Base-by-base conservation (phyloP, 2,329 filamentous ascomycete genomes). In the Cytospora leucostoma region DNA sequence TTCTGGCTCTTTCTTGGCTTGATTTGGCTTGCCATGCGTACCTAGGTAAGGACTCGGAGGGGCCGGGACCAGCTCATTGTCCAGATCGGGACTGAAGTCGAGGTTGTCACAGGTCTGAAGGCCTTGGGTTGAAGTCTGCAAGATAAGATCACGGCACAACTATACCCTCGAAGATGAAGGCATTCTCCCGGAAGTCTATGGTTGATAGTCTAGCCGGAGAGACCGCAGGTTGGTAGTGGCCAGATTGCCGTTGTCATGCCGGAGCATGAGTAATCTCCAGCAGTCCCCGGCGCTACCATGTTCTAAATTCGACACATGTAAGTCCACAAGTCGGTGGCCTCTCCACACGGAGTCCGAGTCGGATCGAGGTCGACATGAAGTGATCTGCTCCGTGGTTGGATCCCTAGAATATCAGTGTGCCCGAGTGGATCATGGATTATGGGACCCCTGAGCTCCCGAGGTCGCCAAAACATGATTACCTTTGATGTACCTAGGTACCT, bases 171-270 rank as follows among this genome's bases (percentile, higher is more conserved):
- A 47, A 33, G 38, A 55, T 44, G 38, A 55, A 34, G 27, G 11
- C 51, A 32, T 40, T 33, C 40, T 10, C 40, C 17, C 17, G 44
- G 44, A 4, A 21, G 19, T 7, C 1, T 17, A 47, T 21, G 52
- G 35, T n/a, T 27, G 27, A 2, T 27, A 27, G 2, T 51, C 32
- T 57, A 62, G 44, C 61, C 61, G 61, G 61, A 19, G 61, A 54
- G 55, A n/a, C 61, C 61, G 61, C 44, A 19, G 55, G 49, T 32
- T 40, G n/a, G 33, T 55, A 49, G 54, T 62, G 55, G 55, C 35
- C 55, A 62, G 55, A 58, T 50, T 49, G 57, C 54, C 55, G 59
- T 27, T 54, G 21, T 56, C 37, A 56, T 32, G 37, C 32, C 27
- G 27, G 27, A 34, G 51, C 54, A 44, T 19, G 49, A 27, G 44